Percentiles rank a stretch among this genome's conserved stretches.
Conservation (phyloP, 2,329 filamentous ascomycete genomes). For the Penicillium expansum region DNA sequence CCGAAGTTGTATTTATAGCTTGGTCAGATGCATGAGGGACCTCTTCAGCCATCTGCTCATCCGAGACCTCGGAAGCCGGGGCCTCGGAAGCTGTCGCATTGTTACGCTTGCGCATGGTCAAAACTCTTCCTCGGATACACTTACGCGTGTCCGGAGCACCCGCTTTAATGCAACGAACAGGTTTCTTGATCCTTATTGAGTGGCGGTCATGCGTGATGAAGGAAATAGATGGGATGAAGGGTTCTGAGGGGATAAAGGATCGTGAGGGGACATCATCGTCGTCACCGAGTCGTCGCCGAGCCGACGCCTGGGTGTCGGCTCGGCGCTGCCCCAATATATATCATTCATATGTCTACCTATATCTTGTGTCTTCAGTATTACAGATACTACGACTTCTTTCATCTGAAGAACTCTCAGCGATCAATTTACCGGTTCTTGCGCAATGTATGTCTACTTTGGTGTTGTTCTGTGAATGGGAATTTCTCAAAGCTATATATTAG, state of each 20-base stretch:
- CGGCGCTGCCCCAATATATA: not conserved
- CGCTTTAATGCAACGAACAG: not conserved
- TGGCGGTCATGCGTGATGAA: not conserved
- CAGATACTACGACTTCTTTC: not conserved
- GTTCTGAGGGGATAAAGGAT: not conserved
- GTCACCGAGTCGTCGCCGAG: not conserved
- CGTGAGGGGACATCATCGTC: not conserved
- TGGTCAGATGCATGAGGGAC: not conserved
- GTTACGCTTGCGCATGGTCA: not conserved
- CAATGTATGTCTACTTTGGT: not conserved
- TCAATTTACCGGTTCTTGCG: not conserved
- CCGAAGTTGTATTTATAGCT: not conserved
- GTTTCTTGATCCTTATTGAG: not conserved
- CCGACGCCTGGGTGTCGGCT: not conserved
- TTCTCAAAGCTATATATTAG: not conserved
- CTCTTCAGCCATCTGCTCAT: not conserved
- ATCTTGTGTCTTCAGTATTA: not conserved
- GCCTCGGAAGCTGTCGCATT: not conserved
- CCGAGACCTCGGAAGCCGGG: not conserved
- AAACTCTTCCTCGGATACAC: not conserved
- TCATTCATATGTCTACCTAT: not conserved
- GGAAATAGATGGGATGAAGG: not conserved
- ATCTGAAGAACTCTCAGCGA: too few relatives aligned
- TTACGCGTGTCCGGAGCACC: not conserved
- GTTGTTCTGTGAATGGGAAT: not conserved